Percentiles rank a stretch among this genome's conserved stretches.
Conservation (phyloP, 2,329 filamentous ascomycete species). For the Rosellinia necatrix region DNA sequence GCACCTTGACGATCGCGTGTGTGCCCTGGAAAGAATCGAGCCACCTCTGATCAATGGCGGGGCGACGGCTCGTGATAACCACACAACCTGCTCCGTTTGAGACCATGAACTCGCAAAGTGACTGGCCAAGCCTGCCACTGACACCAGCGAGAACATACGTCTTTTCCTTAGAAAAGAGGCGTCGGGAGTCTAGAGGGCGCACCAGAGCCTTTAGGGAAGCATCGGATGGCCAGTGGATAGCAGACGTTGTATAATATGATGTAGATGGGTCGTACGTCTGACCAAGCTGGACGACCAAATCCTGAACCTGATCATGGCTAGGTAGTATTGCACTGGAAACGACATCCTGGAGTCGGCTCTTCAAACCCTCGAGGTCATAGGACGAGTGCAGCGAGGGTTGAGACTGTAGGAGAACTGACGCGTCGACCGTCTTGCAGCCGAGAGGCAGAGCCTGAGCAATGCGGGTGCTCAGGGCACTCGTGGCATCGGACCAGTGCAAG, state of each 20-base stretch:
- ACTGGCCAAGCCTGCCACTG: constrained; percentile 36
- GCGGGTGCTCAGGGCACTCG: neutral
- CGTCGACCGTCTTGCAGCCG: constrained; percentile 5
- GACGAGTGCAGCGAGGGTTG: constrained; percentile 1
- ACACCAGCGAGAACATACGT: constrained; percentile 42
- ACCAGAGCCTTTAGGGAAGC: neutral
- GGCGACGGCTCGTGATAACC: constrained; percentile 41
- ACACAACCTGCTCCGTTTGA: constrained; percentile 37
- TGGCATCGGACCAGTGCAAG: too few species aligned
- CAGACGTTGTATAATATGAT: neutral
- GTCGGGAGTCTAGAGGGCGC: neutral
- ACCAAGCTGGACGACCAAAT: constrained; percentile 9
- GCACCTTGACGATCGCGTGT: constrained; percentile 23
- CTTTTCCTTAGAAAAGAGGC: constrained; percentile 24
- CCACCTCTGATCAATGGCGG: constrained; percentile 34
- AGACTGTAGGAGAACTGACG: neutral
- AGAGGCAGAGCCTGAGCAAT: constrained; percentile 1
- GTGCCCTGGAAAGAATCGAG: constrained; percentile 24
- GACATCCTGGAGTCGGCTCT: constrained; percentile 1
- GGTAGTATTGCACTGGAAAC: constrained; percentile 1
- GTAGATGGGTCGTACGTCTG: neutral
- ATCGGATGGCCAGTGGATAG: constrained; percentile 11
- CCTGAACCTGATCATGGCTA: neutral
- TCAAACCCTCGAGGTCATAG: neutral
- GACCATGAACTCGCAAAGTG: constrained; percentile 41